Base-by-base conservation (phyloP, 2,329 filamentous ascomycete genomes). In the Gliomastix tumulicola region DNA sequence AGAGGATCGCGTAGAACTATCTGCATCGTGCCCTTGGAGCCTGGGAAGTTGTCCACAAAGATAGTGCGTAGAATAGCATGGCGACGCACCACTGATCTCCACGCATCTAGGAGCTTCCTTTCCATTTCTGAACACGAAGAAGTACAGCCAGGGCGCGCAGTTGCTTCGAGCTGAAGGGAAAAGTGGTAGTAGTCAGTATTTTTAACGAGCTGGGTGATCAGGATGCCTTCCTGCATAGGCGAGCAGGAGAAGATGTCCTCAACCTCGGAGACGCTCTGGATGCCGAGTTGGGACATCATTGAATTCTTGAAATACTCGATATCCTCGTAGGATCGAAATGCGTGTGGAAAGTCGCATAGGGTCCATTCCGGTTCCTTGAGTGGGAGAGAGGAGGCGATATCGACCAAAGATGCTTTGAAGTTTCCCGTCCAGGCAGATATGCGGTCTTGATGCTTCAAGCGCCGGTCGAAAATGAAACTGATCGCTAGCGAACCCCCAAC, bases 221-320 rank as follows among this genome's bases (percentile, higher is more conserved):
- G 39, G 11, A 65, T 51, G 5, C 59, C 60, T 2, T 51, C 49
- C 30, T 65, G 61, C 41, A 61, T 53, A 0, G 59, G 57, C 1
- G 60, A 60, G 37, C 56, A 61, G 2, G 61, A 61, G 16, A 59
- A 64, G 1, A 62, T 50, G 16, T 60, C 57, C 18, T 58, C 47
- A 0, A 64, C 44, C 3, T 50, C 44, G 9, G 39, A 31, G 2
- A 49, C 33, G n/a, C n/a, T n/a, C 5, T 8, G 7, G 8, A 2
- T 43, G 40, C 11, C 42, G 41, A 4, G 42, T 36, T 7, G 44
- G 45, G 11, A 58, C 44, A 19, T 41, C 31, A 10, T 27, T 42
- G 5, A 58, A 43, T 9, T 46, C 47, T 8, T 51, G 43, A 2
- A 60, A 12, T 28, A 12, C 15, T 28, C 12, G 25, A 28, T 8